Base-by-base conservation (phyloP, 129 eudicot species). In the Saussurea involucrata region DNA sequence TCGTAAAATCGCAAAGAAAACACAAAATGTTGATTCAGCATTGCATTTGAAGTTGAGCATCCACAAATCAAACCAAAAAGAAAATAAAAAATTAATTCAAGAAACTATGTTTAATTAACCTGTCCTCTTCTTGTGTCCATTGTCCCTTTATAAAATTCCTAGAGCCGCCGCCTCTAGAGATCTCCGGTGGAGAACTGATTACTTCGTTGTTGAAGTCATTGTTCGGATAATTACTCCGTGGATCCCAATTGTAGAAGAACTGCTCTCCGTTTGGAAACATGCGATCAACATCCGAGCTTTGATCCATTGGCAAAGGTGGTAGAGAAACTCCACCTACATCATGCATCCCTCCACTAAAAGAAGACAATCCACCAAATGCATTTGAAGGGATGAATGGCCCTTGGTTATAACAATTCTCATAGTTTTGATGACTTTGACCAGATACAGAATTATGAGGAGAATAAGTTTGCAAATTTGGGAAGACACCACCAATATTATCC, bases 41-140 rank as follows among this genome's bases (percentile, higher is more conserved):
- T 77, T 8, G 3, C 40, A 79, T 61, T 31, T 32, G 68, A 28
- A 15, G 25, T 68, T 73, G 10, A 27, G 8, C 6, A 46, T 64
- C 55, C 36, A 49, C 27, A 69, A 29, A 57, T 67, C 49, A 12
- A 55, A 61, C 28, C 28, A 34, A 42, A 18, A 31, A 8, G 61
- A 53, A 31, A 15, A 70, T 17, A 11, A 18, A 53, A 22, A 67
- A 57, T 4, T n/a, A 65, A 49, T 13, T 73, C 4, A 69, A 8
- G 76, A 63, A 67, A 33, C 29, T 20, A 17, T 17, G 17, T 24
- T 5, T 57, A 20, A n/a, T 5, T 57, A 33, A 87, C 92, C 88
- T 90, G 80, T 90, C 96, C 75, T 90, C 92, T 64, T 87, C 88
- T 12, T 44, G 76, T 66, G 87, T 85, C 96, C 96, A 90, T 60